Base-by-base conservation (phyloP, 31 red algal genomes). In the Odonthalia washingtoniensis region DNA sequence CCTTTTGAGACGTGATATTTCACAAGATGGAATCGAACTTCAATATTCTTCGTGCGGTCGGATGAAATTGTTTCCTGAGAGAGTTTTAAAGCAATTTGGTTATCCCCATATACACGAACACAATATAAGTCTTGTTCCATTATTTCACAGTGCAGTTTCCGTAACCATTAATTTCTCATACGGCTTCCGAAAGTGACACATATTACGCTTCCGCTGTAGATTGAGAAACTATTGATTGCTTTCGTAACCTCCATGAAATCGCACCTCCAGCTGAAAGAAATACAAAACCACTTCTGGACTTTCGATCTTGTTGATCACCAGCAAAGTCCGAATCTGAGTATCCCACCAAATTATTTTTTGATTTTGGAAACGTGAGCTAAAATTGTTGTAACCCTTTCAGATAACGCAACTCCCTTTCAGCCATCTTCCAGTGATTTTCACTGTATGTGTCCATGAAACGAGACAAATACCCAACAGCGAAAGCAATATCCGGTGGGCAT, bases 181-280 rank as follows among this genome's bases (percentile, higher is more conserved):
- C 64, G 12, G 64, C 81, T 33, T 72, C 21, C 1, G 81, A 0
- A 0, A 84, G 18, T 24, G 81, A 63, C 0, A 84, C 65, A 44
- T 84, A 84, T 46, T 84, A 63, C 44, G 81, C 66, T 84, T 84
- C 64, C 33, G 52, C 46, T 41, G 81, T 84, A 68, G 81, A 84
- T 45, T 72, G 62, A 0, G 81, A 31, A 17, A 83, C 60, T 27
- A 65, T 38, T 26, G 24, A 40, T 70, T 83, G 61, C 60, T 83
- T 83, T 66, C 45, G 70, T 21, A 41, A 72, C 31, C 65, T 0
- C 81, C 81, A 81, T 2, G 77, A 66, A 12, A 81, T 5, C 9
- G 30, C 17, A 30, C 36, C 52, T 14, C 33, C 44, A 2, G 52
- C 40, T 24, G 65, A 65, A 2, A 79, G 4, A 31, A 79, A 79